phyloP scores from a whole-genome alignment of 257 asterid genomes.

The Petrea volubilis region DNA sequence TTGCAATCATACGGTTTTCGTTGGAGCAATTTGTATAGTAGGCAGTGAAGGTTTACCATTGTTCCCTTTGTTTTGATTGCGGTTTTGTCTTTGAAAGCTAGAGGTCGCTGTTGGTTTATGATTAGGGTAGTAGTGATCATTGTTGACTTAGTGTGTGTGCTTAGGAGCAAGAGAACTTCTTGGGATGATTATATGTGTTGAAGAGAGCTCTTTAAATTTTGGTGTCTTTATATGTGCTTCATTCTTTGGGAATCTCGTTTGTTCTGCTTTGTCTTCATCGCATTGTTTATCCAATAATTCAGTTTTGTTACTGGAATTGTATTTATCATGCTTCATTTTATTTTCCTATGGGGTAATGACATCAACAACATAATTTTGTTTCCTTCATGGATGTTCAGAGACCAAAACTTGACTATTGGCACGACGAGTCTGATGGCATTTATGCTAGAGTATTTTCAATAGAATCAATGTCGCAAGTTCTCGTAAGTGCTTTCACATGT shows the following conservation, averaged over 20 bases:
- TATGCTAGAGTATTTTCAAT: too few species aligned
- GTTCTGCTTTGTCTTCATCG: background rate
- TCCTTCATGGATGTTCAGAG: background rate
- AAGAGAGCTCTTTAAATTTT: conserved; percentile 14
- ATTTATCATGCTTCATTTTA: too few species aligned
- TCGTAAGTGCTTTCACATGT: background rate
- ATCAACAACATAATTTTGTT: too few species aligned
- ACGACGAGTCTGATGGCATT: background rate
- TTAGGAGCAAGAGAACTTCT: conserved; percentile 1
- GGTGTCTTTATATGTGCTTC: conserved; percentile 18
- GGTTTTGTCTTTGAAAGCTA: conserved; percentile 15
- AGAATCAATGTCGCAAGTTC: too few species aligned
- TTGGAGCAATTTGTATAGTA: conserved; percentile 43
- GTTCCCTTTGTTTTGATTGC: conserved; percentile 26
- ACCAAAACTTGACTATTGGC: background rate
- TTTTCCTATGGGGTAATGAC: background rate
- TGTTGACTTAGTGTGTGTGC: conserved; percentile 6
- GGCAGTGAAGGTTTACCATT: conserved; percentile 32
- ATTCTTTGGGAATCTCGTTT: conserved; percentile 14
- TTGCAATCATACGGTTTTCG: background rate
- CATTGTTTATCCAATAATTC: background rate
- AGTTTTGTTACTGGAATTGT: background rate
- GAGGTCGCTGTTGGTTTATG: conserved; percentile 18
- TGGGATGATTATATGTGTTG: conserved; percentile 1
- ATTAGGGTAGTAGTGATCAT: conserved; percentile 21